A percentile compares a stretch with the other conserved stretches of the same genome.
These are phyloP conservation scores for Candida endomychidarum DNA, from an alignment of 805 yeast genomes.

Conservation along the genomic window DNA sequence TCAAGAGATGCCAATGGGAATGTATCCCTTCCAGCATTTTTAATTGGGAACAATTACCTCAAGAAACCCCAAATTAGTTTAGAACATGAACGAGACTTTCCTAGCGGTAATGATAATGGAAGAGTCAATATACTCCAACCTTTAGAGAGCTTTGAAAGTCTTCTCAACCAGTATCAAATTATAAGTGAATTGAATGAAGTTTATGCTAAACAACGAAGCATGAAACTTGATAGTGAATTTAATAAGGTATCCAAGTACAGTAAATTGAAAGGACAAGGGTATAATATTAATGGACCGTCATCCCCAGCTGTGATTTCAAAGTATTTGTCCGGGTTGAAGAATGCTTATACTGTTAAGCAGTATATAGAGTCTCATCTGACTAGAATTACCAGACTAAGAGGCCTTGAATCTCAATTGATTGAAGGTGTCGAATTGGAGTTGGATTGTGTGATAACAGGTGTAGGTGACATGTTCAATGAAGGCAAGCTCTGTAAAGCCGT, in stretches of 20 bases:
- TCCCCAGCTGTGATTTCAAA: conserved; percentile 15
- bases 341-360: conserved; percentile 1
- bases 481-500: conserved; percentile 39
- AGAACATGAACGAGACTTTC: conserved; percentile 17
- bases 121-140: conserved; percentile 26
- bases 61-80: neutral
- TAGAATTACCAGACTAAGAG: conserved; percentile 26
- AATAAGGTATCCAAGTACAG: conserved; percentile 17
- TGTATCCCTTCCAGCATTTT: conserved; percentile 32
- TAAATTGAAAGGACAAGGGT: conserved; percentile 33
- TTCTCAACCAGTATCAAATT: conserved; percentile 41
- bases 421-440: conserved; percentile 12
- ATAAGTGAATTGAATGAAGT: conserved; percentile 24
- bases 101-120: conserved; percentile 32
- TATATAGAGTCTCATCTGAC: conserved; percentile 17
- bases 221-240: conserved; percentile 8
- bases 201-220: neutral
- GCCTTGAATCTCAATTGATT: conserved; percentile 16
- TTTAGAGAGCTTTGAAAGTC: conserved; percentile 23
- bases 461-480: conserved; percentile 25
- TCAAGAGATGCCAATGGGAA: conserved; percentile 36
- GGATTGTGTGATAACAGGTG: conserved; percentile 43
- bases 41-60: conserved; percentile 36
- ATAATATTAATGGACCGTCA: conserved; percentile 35
- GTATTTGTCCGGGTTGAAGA: conserved; percentile 1